Base-by-base conservation (phyloP, 345 rosid species). In the Nasturtium officinale region DNA sequence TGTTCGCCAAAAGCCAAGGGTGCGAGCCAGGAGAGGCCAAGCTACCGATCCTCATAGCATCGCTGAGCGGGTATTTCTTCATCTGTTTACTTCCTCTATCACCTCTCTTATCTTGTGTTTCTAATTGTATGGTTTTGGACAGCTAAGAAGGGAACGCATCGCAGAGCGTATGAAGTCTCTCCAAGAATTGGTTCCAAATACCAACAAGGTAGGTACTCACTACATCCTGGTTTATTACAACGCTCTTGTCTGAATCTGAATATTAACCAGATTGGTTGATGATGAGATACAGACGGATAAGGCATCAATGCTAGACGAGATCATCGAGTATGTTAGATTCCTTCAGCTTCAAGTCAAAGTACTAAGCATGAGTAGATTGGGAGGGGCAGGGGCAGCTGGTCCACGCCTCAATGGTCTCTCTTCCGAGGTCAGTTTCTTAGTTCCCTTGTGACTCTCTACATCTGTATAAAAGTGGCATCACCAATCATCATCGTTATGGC, bases 281-380 rank as follows among this genome's bases (percentile, higher is more conserved):
- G 33, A 29, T 52, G 63, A 18, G 3, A 32, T 72, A 9, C 90
- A 95, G 99, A 87, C 99, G 32, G 99, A 95, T 83, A 95, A 91
- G 78, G 99, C 99, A 75, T 91, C 99, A 29, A 95, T 91, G 99
- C 88, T 95, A 5, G 97, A 95, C 77, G 99, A 95, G 91, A 95
- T 95, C 79, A 88, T 95, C 77, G 99, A 95, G 77, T 95, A 95
- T 77, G 99, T 95, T 65, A 91, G 93, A 72, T 95, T 95, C 87
- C 93, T 95, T 64, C 99, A 91, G 88, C 97, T 95, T 61, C 99
- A 95, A 91, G 97, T 95, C 87, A 95, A 91, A 89, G 98, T 94
- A 58, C 87, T 94, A 77, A 91, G 98, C 84, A 82, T 91, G 97
- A 94, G 98, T 76, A 85, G 98, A 74, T 79, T 94, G 65, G 96